Conservation (phyloP, 805 yeast genomes). For the Scheffersomyces ergatensis region DNA sequence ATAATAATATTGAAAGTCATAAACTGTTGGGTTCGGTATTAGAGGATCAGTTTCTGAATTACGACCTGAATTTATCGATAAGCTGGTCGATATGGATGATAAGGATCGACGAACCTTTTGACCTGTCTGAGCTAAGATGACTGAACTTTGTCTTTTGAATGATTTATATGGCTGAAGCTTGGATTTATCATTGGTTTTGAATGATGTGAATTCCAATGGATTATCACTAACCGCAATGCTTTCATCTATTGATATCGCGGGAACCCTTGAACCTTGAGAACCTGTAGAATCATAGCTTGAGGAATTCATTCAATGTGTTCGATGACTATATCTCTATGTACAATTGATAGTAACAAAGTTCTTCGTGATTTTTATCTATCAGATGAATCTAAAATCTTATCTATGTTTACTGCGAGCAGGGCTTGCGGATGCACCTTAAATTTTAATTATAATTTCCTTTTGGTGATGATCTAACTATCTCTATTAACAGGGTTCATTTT, state of each 20-base stretch:
- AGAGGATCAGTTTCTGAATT: conserved; percentile 6
- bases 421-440: no score
- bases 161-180: neutral
- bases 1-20: neutral
- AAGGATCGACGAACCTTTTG: conserved; percentile 33
- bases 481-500: no score
- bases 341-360: no score
- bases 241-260: neutral
- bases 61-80: neutral
- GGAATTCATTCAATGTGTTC: no score
- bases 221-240: neutral
- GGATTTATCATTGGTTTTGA: neutral
- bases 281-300: no score
- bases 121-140: conserved; percentile 38
- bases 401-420: no score
- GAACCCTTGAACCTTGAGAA: no score
- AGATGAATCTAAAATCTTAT: no score
- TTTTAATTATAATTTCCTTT: no score
- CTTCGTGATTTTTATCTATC: no score
- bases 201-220: neutral
- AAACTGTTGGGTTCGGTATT: neutral
- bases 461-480: no score
- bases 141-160: conserved; percentile 24
- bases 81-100: conserved; percentile 9
- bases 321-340: no score